phyloP scores from a whole-genome alignment of 768 basidiomycete genomes.

The Tephrocybe rancida region DNA sequence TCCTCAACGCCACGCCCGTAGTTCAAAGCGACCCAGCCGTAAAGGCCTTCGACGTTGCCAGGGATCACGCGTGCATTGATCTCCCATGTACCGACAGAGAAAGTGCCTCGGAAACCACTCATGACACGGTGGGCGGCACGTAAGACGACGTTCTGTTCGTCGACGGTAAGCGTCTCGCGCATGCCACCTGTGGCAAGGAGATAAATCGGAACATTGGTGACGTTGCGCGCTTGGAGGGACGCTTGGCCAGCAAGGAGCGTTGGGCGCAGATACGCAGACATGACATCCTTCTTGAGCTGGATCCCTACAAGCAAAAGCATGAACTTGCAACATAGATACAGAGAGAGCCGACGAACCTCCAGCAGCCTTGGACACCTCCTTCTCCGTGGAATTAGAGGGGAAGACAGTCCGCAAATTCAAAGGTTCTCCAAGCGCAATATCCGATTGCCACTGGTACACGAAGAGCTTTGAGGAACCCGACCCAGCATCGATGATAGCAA shows the following conservation, averaged over 20 bases:
- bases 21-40: slow-evolving; percentile 14
- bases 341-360: not conserved
- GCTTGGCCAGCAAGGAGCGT: not conserved
- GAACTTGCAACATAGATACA: not conserved
- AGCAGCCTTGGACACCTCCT: not conserved
- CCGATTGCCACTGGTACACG: slow-evolving; percentile 12
- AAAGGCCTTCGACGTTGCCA: slow-evolving; percentile 11
- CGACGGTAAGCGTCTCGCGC: slow-evolving; percentile 3
- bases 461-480: slow-evolving; percentile 11
- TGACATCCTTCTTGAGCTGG: slow-evolving; percentile 6
- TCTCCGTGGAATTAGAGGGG: slow-evolving; percentile 6
- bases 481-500: slow-evolving; percentile 15
- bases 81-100: slow-evolving; percentile 1
- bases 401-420: slow-evolving; percentile 1
- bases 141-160: slow-evolving; percentile 1
- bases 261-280: slow-evolving; percentile 6
- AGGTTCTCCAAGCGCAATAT: slow-evolving; percentile 8
- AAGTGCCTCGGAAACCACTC: not conserved
- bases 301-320: not conserved
- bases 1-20: slow-evolving; percentile 9
- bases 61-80: slow-evolving; percentile 11
- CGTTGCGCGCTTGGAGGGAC: not conserved
- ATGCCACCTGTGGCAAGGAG: slow-evolving; percentile 16
- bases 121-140: slow-evolving; percentile 6
- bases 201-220: slow-evolving; percentile 9